Percentiles rank a stretch among this genome's conserved stretches.
phyloP scores from a whole-genome alignment of 2,329 filamentous ascomycete species.

The Microascus cirrosus region DNA sequence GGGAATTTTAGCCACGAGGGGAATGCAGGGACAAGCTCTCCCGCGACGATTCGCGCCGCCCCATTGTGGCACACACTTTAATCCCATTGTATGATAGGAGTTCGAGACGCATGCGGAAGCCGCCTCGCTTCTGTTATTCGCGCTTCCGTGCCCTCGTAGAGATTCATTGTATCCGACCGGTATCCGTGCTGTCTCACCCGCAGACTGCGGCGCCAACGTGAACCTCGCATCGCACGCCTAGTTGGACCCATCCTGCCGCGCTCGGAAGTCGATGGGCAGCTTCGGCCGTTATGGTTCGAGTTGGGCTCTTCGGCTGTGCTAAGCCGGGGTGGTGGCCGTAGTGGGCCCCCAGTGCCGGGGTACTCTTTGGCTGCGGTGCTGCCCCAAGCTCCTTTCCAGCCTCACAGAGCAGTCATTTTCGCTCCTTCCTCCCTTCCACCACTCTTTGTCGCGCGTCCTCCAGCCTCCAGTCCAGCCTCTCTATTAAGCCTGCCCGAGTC shows the following conservation, averaged over 20 bases:
- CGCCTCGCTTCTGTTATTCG: too few species aligned
- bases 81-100: too few species aligned
- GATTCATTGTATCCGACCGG: too few species aligned
- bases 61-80: too few species aligned
- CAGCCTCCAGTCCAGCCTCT: background rate
- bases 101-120: too few species aligned
- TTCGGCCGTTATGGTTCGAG: background rate
- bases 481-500: background rate
- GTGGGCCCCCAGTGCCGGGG: background rate
- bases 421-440: background rate
- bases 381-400: background rate
- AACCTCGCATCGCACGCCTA: background rate
- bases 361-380: background rate
- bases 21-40: background rate
- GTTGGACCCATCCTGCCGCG: background rate
- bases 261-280: background rate
- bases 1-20: background rate
- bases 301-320: background rate
- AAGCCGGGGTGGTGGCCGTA: background rate
- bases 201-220: too few species aligned
- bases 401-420: background rate
- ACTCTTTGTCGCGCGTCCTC: background rate
- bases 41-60: background rate
- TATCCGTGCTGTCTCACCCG: too few species aligned
- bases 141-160: too few species aligned